Evolutionary conservation across 176 grass and related monocot species (phyloP).

Genomic region (Musa acuminata): DNA sequence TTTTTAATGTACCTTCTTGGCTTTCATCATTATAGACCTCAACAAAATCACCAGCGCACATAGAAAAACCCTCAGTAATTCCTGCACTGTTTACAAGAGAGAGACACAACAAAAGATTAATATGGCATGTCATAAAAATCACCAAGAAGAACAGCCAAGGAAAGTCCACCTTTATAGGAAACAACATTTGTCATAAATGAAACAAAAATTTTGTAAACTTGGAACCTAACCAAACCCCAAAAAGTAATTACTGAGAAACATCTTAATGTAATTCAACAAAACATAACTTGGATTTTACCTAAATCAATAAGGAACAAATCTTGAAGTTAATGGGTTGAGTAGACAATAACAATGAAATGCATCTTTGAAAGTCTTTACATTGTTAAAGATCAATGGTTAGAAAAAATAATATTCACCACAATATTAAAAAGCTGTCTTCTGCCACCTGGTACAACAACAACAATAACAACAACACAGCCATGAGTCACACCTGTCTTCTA

Average conservation of each 20-base stretch:
- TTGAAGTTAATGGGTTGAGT: neutral
- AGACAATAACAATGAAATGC: neutral
- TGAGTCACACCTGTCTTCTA: no score
- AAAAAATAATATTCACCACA: neutral
- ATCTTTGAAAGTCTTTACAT: neutral
- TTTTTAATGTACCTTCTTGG: slow-evolving; percentile 68
- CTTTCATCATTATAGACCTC: slow-evolving; percentile 85
- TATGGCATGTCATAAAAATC: neutral
- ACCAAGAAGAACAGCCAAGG: neutral
- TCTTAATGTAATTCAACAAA: neutral
- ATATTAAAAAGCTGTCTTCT: no score
- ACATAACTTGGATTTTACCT: neutral
- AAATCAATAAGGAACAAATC: neutral
- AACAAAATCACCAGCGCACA: slow-evolving; percentile 98
- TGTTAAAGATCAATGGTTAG: neutral
- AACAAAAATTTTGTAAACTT: neutral
- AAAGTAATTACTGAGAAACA: neutral
- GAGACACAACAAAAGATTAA: slow-evolving; percentile 5
- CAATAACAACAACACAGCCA: no score
- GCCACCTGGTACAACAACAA: no score
- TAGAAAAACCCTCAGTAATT: slow-evolving; percentile 97
- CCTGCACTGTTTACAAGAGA: slow-evolving; percentile 41
- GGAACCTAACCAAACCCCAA: neutral
- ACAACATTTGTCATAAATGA: no score
- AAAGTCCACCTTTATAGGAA: no score